Evolutionary conservation across 73 alveolate genomes (phyloP), one percentile per base, ranked within the genome.

Genomic region (Chromera velia): DNA sequence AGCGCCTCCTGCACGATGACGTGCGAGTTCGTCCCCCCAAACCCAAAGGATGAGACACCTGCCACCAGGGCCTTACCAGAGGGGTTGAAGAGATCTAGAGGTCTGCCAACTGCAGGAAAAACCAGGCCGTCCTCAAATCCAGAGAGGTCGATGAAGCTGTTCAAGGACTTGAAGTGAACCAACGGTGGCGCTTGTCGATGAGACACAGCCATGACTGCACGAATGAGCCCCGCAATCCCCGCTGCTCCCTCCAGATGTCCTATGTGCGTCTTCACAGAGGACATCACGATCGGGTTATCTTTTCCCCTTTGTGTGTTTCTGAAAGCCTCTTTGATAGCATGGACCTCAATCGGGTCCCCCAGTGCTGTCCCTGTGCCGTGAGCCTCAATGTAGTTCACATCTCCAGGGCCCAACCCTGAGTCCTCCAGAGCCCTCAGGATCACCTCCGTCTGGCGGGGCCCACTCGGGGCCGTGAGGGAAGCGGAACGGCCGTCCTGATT

Each of bases 41-140:
- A 79, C 4, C 86, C 86, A 33, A 79, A 79, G 66, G 86, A 79
- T n/a, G n/a, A n/a, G n/a, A n/a, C n/a, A n/a, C n/a, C n/a, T n/a
- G n/a, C n/a, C n/a, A n/a, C n/a, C n/a, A n/a, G n/a, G n/a, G n/a
- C n/a, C n/a, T n/a, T n/a, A n/a, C n/a, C n/a, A n/a, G n/a, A n/a
- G n/a, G n/a, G n/a, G n/a, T n/a, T n/a, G n/a, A n/a, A n/a, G n/a
- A n/a, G n/a, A n/a, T n/a, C n/a, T n/a, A n/a, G n/a, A n/a, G n/a
- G n/a, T n/a, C n/a, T n/a, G n/a, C n/a, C n/a, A n/a, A n/a, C n/a
- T n/a, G n/a, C n/a, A n/a, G n/a, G n/a, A n/a, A n/a, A n/a, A n/a
- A n/a, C n/a, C n/a, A n/a, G n/a, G n/a, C n/a, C n/a, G n/a, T n/a
- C n/a, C n/a, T n/a, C n/a, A n/a, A n/a, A n/a, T 4, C 13, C 55